phyloP scores from a whole-genome alignment of 73 alveolate genomes.

The Symbiodinium natans region DNA sequence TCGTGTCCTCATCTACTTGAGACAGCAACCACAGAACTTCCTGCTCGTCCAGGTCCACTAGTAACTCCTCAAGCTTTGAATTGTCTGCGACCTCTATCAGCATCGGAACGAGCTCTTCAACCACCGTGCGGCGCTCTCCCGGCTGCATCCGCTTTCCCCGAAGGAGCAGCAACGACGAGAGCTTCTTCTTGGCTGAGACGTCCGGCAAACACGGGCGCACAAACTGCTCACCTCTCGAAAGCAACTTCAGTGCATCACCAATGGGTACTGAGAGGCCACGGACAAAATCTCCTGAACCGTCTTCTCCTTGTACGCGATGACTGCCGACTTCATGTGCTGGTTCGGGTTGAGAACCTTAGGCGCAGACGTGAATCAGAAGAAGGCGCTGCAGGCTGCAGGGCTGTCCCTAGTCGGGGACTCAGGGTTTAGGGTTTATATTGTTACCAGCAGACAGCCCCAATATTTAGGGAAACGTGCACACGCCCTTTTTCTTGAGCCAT shows the following conservation, averaged over 20 bases:
- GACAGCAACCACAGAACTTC: neutral
- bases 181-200: neutral
- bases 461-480: too few species aligned
- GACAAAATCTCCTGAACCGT: neutral
- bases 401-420: too few species aligned
- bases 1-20: neutral
- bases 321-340: neutral
- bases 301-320: neutral
- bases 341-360: neutral
- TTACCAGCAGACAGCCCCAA: too few species aligned
- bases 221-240: neutral
- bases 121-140: neutral
- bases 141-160: neutral
- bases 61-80: neutral
- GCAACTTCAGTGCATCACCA: neutral
- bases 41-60: neutral
- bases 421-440: too few species aligned
- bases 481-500: too few species aligned
- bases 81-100: neutral
- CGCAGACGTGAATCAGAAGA: too few species aligned
- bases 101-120: neutral
- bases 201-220: neutral
- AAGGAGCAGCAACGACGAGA: neutral
- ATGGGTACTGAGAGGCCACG: neutral
- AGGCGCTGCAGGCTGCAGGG: too few species aligned